Conservation (phyloP, 2,329 filamentous ascomycete genomes). For the Microcyclospora pomicola region DNA sequence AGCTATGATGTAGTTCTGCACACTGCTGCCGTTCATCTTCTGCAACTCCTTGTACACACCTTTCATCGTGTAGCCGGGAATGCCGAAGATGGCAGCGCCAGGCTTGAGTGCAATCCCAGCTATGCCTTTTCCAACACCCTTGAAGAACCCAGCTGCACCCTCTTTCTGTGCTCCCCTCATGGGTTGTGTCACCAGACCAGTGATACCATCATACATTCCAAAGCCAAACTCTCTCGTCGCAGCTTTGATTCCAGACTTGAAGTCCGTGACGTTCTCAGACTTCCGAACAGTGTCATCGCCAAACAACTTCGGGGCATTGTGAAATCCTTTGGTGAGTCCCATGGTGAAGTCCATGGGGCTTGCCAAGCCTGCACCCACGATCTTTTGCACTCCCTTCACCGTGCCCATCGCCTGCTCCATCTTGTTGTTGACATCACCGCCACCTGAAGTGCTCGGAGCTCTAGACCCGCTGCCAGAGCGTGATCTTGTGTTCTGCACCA, state of each 20-base stretch:
- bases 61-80: slow-evolving; percentile 62
- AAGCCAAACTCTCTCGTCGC: slow-evolving; percentile 56
- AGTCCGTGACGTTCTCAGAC: slow-evolving; percentile 63
- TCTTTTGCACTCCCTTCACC: slow-evolving; percentile 23
- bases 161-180: slow-evolving; percentile 49
- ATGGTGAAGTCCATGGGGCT: slow-evolving; percentile 78
- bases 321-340: slow-evolving; percentile 69
- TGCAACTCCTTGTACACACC: slow-evolving; percentile 62
- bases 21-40: slow-evolving; percentile 53
- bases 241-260: slow-evolving; percentile 61
- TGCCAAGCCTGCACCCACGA: slow-evolving; percentile 38
- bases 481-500: slow-evolving; percentile 6
- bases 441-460: neutral
- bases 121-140: slow-evolving; percentile 66
- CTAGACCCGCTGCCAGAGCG: slow-evolving; percentile 11
- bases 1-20: slow-evolving; percentile 66
- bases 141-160: slow-evolving; percentile 51
- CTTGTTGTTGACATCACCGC: slow-evolving; percentile 5
- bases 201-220: slow-evolving; percentile 62
- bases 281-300: slow-evolving; percentile 70
- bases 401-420: slow-evolving; percentile 19
- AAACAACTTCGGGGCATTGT: slow-evolving; percentile 75
- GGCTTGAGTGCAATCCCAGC: slow-evolving; percentile 65
- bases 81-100: slow-evolving; percentile 43
- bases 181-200: slow-evolving; percentile 63